Evolutionary conservation across 108 stramenopile species (phyloP).

Genomic region (Nitzschia palea): DNA sequence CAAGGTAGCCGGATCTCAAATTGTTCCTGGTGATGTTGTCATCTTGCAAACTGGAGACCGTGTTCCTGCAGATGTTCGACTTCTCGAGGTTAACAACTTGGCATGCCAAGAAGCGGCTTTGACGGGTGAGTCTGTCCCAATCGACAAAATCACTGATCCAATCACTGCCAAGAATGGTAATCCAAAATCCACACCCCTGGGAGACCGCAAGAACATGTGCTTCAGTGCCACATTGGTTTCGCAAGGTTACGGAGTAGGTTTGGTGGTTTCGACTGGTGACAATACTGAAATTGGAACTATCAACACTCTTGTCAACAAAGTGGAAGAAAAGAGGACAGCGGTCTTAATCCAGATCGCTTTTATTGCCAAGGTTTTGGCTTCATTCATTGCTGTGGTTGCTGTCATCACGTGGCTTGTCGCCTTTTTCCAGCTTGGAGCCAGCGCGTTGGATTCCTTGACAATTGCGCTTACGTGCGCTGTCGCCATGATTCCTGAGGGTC

Average conservation of each 20-base stretch:
- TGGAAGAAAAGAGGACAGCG: constrained; percentile 87
- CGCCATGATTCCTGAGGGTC: constrained; percentile 97
- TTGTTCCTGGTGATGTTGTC: constrained; percentile 83
- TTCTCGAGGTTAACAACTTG: constrained; percentile 72
- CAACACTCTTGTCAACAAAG: constrained; percentile 76
- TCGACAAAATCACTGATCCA: constrained; percentile 72
- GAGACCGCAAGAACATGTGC: constrained; percentile 83
- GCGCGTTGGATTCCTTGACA: constrained; percentile 60
- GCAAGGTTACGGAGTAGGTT: constrained; percentile 81
- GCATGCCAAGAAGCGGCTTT: constrained; percentile 84
- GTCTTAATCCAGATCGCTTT: constrained; percentile 89
- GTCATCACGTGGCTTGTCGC: constrained; percentile 77
- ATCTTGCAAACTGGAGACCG: constrained; percentile 70
- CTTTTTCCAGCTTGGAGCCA: constrained; percentile 55
- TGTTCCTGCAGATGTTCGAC: constrained; percentile 88
- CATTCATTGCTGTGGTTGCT: constrained; percentile 75
- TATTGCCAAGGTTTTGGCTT: constrained; percentile 82
- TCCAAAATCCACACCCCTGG: constrained; percentile 66
- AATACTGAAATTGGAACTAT: constrained; percentile 96
- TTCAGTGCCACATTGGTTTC: constrained; percentile 91
- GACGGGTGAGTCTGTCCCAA: constrained; percentile 91
- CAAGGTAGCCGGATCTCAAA: constrained; percentile 59
- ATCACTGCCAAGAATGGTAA: constrained; percentile 37
- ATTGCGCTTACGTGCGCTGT: constrained; percentile 88
- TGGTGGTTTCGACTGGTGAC: constrained; percentile 86